A percentile compares a stretch with the other conserved stretches of the same genome.
phyloP scores from a whole-genome alignment of 441 rosid genomes.

The Syzygium malaccense region DNA sequence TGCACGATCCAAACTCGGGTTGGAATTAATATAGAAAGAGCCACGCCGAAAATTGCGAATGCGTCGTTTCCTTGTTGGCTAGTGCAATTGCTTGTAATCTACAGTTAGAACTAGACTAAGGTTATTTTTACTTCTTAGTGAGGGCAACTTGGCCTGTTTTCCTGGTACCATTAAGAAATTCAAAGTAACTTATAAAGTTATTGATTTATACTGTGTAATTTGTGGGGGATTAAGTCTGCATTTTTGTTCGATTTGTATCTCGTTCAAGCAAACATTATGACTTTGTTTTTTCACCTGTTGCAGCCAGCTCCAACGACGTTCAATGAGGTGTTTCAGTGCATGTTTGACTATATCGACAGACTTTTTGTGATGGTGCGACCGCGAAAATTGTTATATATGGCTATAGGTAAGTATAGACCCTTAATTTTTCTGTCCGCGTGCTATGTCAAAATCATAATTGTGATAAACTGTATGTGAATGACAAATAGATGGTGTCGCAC shows the following conservation, averaged over 20 bases:
- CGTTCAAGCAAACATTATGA: neutral
- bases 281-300: slow-evolving; percentile 10
- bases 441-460: neutral
- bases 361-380: slow-evolving; percentile 91
- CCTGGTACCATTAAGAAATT: neutral
- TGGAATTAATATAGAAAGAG: neutral
- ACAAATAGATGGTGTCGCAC: slow-evolving; percentile 82
- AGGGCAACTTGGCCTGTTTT: neutral
- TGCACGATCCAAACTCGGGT: neutral
- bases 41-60: neutral
- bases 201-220: neutral
- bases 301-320: slow-evolving; percentile 84
- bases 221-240: neutral
- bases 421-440: neutral
- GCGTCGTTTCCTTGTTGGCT: neutral
- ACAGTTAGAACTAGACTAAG: neutral
- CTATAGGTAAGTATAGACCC: slow-evolving; percentile 52
- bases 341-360: slow-evolving; percentile 88
- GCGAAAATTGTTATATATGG: slow-evolving; percentile 74
- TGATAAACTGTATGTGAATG: slow-evolving; percentile 14
- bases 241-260: neutral
- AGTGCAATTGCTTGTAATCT: neutral
- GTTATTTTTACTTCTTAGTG: neutral
- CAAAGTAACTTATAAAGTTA: neutral
- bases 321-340: slow-evolving; percentile 73